These are phyloP conservation scores for Thalassiosira livingstoniorum DNA, from an alignment of 352 stramenopile genomes.

Conservation along the genomic window DNA sequence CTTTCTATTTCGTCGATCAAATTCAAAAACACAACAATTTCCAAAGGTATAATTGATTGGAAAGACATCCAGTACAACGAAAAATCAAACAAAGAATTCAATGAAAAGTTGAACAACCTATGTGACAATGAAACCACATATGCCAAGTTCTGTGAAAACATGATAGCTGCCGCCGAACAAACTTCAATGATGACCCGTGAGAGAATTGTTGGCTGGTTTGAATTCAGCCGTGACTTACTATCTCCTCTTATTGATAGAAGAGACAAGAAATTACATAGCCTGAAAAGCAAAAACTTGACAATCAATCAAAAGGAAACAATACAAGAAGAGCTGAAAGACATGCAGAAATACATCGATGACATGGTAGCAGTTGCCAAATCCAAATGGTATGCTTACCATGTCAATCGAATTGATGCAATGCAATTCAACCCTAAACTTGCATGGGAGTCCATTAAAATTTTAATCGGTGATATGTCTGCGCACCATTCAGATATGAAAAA, in stretches of 20 bases:
- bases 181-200: too few relatives aligned
- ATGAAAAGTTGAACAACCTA: background rate
- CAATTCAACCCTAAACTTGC: conserved; percentile 4
- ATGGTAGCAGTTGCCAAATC: background rate
- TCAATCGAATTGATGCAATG: background rate
- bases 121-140: background rate
- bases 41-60: background rate
- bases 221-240: background rate
- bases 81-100: background rate
- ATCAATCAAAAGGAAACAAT: background rate
- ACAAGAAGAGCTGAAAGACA: background rate
- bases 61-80: background rate
- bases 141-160: too few relatives aligned
- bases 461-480: background rate
- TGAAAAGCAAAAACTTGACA: background rate
- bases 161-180: too few relatives aligned
- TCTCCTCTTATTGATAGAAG: background rate
- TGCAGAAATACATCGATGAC: conserved; percentile 1
- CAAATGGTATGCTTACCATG: background rate
- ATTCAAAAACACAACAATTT: background rate
- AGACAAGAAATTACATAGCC: background rate
- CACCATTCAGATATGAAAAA: background rate
- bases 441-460: background rate
- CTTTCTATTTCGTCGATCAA: background rate
- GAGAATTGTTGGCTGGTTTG: background rate